A percentile compares a stretch with the other conserved stretches of the same genome.
These are phyloP conservation scores for Penicillium sp. DNA, from an alignment of 2,329 filamentous ascomycete species.

Conservation along the genomic window DNA sequence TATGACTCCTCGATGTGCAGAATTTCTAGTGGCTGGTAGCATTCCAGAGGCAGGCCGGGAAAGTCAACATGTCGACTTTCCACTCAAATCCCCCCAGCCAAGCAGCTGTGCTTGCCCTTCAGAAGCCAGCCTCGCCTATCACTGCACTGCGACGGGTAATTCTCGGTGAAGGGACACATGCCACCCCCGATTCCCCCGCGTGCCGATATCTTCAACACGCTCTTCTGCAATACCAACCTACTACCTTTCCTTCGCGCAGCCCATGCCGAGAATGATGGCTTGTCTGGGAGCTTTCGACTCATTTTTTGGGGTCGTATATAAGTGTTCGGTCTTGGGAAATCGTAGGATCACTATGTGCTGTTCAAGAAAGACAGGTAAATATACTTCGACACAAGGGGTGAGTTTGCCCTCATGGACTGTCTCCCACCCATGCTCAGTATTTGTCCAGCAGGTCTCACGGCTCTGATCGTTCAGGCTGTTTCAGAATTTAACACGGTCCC, in stretches of 20 bases:
- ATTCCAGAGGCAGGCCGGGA: conserved; percentile 14
- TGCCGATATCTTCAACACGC: not conserved
- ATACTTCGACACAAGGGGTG: not conserved
- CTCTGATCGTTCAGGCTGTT: not conserved
- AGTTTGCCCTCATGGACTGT: not conserved
- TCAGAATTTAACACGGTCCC: not conserved
- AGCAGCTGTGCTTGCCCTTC: not conserved
- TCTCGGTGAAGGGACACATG: not conserved
- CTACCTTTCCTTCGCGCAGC: conserved; percentile 8
- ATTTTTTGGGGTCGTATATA: conserved; percentile 10
- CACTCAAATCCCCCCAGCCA: not conserved
- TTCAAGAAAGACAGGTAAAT: not conserved
- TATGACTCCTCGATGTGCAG: conserved; percentile 1
- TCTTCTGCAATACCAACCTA: not conserved
- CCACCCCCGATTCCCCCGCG: not conserved
- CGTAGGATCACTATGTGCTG: not conserved
- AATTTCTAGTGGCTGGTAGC: conserved; percentile 15
- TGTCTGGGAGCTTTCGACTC: conserved; percentile 2
- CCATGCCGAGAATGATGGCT: conserved; percentile 20
- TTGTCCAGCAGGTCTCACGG: not conserved
- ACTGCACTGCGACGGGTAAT: not conserved
- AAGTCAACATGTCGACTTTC: not conserved
- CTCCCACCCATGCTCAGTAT: not conserved
- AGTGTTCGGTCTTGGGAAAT: conserved; percentile 1
- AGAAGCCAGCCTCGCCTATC: not conserved